phyloP scores from a whole-genome alignment of 2,329 filamentous ascomycete genomes.

The Karstenula rhodostoma region DNA sequence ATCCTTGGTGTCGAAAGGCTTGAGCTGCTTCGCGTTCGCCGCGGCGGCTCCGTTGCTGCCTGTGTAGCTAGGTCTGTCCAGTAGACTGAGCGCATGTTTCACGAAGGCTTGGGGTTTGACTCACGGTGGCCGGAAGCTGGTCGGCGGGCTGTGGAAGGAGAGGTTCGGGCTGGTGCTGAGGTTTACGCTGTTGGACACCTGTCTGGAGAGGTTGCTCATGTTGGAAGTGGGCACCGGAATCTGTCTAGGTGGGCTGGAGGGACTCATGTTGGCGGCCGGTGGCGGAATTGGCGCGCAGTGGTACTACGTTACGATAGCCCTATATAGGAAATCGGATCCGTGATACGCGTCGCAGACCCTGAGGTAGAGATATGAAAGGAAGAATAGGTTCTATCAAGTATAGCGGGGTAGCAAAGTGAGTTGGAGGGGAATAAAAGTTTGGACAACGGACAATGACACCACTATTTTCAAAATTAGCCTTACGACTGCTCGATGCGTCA shows the following conservation, averaged over 20 bases:
- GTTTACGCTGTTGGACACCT: slow-evolving; percentile 67
- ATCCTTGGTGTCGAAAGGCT: slow-evolving; percentile 94
- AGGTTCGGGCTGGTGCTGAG: slow-evolving; percentile 78
- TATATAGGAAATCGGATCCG: slow-evolving; percentile 12
- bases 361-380: background rate
- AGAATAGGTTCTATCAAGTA: background rate
- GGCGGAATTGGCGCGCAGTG: background rate
- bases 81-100: background rate
- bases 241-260: slow-evolving; percentile 45
- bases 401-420: slow-evolving; percentile 1
- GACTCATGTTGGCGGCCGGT: slow-evolving; percentile 28
- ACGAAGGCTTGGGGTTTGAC: background rate
- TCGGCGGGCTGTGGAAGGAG: slow-evolving; percentile 76
- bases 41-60: slow-evolving; percentile 42
- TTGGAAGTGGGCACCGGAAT: slow-evolving; percentile 34
- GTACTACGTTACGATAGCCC: slow-evolving; percentile 10
- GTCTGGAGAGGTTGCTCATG: slow-evolving; percentile 51
- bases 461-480: background rate
- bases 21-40: slow-evolving; percentile 76
- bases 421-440: background rate
- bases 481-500: slow-evolving; percentile 9
- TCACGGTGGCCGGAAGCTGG: slow-evolving; percentile 59
- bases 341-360: background rate
- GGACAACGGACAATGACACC: slow-evolving; percentile 11
- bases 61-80: slow-evolving; percentile 30